Base-by-base conservation (phyloP, 208 protist genomes). In the Acanthamoeba triangularis region DNA sequence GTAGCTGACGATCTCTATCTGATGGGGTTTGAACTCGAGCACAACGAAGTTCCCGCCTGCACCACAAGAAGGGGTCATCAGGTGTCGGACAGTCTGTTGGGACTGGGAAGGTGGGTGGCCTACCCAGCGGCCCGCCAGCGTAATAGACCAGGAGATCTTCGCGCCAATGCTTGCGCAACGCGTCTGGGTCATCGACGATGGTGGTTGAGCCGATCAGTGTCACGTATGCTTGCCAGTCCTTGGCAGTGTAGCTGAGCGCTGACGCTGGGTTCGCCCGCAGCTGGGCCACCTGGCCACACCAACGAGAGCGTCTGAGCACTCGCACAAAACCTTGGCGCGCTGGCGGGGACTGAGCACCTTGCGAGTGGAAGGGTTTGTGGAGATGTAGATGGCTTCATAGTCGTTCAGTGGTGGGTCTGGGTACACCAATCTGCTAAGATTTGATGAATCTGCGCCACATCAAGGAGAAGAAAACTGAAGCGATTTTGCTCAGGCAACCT, bases 1-100 rank as follows among this genome's bases (percentile, higher is more conserved):
- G n/a, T 80, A 47, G 72, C 72, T 80, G 30, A 80, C 72, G 72
- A 80, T 80, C 37, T 80, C 72, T 20, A 80, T 80, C 16, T 30
- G 72, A 0, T 80, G 33, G 16, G 72, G 72, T 14, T 80, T 37
- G 30, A 80, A 44, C 72, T 80, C 72, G 23, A 80, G 35, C n/a
- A 80, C 37, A 30, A 30, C 72, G 37, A 44, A 80, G 72, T 80
- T 80, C 8, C 72, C 72, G 16, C 72, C 72, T 80, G 61, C 16
- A 67, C 61, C 10, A 25, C 23, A 33, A 67, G 61, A 25, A 80
- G 18, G 33, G 4, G 25, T 41, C n/a, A n/a, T n/a, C 1, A 25
- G 23, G 72, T 3, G 25, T 80, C 14, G 25, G 5, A 44, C n/a
- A 20, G 67, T 18, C 8, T n/a, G n/a, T n/a, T 30, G 33, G 41